Percentiles rank a stretch among this genome's conserved stretches.
Conservation (phyloP, 495 filamentous ascomycete species). For the Neurospora sp. region DNA sequence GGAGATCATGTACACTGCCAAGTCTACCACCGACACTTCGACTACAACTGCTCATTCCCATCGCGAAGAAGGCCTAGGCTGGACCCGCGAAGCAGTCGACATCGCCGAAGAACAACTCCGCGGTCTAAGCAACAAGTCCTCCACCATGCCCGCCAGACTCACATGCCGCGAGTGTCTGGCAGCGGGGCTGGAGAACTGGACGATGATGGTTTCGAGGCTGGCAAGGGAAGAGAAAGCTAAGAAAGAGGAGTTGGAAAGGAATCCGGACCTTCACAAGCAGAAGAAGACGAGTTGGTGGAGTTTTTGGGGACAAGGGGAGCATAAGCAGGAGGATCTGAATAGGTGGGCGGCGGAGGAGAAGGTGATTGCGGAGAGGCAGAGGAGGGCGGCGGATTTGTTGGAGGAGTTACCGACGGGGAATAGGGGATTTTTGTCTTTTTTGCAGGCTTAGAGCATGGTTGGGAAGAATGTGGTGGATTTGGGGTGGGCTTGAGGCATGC, state of each 20-base stretch:
- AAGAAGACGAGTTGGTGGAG: conserved; percentile 28
- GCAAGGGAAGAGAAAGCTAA: conserved; percentile 41
- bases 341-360: conserved; percentile 44
- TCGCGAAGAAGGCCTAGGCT: conserved; percentile 60
- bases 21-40: background rate
- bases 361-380: conserved; percentile 39
- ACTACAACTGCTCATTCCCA: conserved; percentile 26
- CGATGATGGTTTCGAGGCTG: conserved; percentile 54
- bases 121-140: conserved; percentile 8
- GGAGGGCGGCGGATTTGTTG: conserved; percentile 33
- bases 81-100: conserved; percentile 79
- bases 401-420: conserved; percentile 34
- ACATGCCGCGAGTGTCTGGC: conserved; percentile 64
- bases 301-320: conserved; percentile 35
- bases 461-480: background rate
- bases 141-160: conserved; percentile 26
- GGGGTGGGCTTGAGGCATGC: background rate
- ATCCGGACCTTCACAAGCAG: conserved; percentile 3
- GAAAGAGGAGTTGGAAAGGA: conserved; percentile 11
- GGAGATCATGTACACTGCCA: conserved; percentile 64
- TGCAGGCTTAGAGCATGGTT: conserved; percentile 21
- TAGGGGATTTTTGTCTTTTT: conserved; percentile 26
- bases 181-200: conserved; percentile 66
- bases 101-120: conserved; percentile 44
- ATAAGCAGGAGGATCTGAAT: conserved; percentile 13